A percentile compares a stretch with the other conserved stretches of the same genome.
phyloP scores from a whole-genome alignment of 208 protist species.

The Lotmaria passim region DNA sequence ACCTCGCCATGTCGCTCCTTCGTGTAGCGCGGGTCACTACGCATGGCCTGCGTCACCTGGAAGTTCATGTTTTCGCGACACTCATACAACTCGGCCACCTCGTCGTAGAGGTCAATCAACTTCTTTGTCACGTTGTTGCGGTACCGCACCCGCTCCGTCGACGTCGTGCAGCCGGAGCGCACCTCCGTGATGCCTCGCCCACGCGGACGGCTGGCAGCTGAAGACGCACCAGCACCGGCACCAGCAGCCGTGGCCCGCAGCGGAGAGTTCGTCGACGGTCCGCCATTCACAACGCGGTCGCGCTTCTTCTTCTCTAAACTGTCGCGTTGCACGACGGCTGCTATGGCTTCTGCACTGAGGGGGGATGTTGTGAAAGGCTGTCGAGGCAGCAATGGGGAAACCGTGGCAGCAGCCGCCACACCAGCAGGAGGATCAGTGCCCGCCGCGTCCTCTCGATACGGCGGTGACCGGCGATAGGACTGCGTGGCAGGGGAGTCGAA shows the following conservation, averaged over 20 bases:
- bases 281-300: neutral
- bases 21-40: constrained; percentile 64
- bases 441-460: neutral
- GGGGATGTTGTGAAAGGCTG: constrained; percentile 1
- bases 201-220: neutral
- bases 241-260: neutral
- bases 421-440: no score
- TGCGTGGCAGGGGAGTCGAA: neutral
- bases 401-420: neutral
- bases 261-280: neutral
- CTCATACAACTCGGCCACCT: constrained; percentile 51
- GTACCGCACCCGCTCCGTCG: constrained; percentile 41
- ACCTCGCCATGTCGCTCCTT: constrained; percentile 51
- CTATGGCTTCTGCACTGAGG: no score
- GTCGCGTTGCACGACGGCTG: neutral
- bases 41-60: constrained; percentile 68
- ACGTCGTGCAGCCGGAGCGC: constrained; percentile 27
- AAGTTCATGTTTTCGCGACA: constrained; percentile 50
- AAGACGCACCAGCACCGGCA: neutral
- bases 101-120: constrained; percentile 66
- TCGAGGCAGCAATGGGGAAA: neutral
- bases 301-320: neutral
- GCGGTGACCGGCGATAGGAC: neutral
- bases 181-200: constrained; percentile 19
- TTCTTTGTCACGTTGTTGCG: constrained; percentile 61